These are phyloP conservation scores for Fonsecaea erecta DNA, from an alignment of 2,329 filamentous ascomycete genomes.

Conservation along the genomic window DNA sequence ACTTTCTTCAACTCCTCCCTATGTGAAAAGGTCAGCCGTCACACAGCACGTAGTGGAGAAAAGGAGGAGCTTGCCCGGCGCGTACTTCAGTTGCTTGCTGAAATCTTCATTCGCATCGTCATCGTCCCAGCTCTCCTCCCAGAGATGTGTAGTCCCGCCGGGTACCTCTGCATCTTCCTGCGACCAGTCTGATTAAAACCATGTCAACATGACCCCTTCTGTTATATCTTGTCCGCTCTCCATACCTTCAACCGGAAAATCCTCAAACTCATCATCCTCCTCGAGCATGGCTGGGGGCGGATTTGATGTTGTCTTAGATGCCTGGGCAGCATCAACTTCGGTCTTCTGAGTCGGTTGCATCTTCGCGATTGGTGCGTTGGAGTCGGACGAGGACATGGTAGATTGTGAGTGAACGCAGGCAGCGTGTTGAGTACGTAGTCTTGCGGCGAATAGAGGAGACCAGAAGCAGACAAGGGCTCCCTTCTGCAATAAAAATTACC, in stretches of 20 bases:
- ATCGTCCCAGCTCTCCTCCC: slow-evolving; percentile 99
- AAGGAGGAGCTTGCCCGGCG: slow-evolving; percentile 32
- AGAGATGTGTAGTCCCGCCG: slow-evolving; percentile 76
- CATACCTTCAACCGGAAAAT: slow-evolving; percentile 93
- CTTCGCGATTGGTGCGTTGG: slow-evolving; percentile 32
- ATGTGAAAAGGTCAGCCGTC: slow-evolving; percentile 5
- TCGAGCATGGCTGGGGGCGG: slow-evolving; percentile 76
- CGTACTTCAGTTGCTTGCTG: slow-evolving; percentile 88
- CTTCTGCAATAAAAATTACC: background rate
- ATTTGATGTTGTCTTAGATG: slow-evolving; percentile 55
- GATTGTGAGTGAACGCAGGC: background rate
- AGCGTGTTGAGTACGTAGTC: background rate
- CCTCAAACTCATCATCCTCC: slow-evolving; percentile 98
- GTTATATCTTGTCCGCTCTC: background rate
- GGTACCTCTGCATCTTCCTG: slow-evolving; percentile 76
- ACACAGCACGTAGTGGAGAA: background rate
- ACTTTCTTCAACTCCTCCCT: slow-evolving; percentile 91
- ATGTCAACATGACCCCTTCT: background rate
- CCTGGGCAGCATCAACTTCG: slow-evolving; percentile 48
- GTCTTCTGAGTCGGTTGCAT: slow-evolving; percentile 38
- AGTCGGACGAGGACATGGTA: slow-evolving; percentile 33
- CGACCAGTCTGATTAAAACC: slow-evolving; percentile 73
- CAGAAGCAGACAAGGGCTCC: background rate
- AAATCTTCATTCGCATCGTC: slow-evolving; percentile 98
- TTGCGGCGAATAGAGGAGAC: background rate